phyloP scores from a whole-genome alignment of 768 basidiomycete species.

The Coprinopsis cinerea region DNA sequence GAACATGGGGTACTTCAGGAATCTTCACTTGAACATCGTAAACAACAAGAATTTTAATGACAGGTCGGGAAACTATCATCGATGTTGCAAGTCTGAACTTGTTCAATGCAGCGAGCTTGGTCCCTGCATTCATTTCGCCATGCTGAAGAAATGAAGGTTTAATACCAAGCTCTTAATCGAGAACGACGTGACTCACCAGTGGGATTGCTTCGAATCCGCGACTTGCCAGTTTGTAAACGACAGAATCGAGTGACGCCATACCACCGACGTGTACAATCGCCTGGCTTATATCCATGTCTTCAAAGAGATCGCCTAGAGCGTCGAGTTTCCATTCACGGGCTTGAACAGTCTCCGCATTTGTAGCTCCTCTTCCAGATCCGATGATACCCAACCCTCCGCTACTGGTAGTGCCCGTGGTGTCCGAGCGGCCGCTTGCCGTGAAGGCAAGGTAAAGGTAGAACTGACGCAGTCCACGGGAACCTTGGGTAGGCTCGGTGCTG shows the following conservation, averaged over 20 bases:
- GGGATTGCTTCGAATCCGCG: slow-evolving; percentile 85
- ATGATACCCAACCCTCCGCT: slow-evolving; percentile 80
- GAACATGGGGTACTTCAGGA: slow-evolving; percentile 84
- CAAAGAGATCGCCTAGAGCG: slow-evolving; percentile 83
- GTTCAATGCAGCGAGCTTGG: slow-evolving; percentile 76
- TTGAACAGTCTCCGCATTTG: slow-evolving; percentile 77
- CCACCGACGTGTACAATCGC: slow-evolving; percentile 88
- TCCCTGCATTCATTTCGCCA: slow-evolving; percentile 85
- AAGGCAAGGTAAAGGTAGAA: slow-evolving; percentile 96
- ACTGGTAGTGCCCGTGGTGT: slow-evolving; percentile 42
- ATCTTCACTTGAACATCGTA: slow-evolving; percentile 92
- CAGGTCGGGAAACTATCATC: slow-evolving; percentile 56
- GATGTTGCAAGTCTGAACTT: slow-evolving; percentile 67
- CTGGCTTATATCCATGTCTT: slow-evolving; percentile 76
- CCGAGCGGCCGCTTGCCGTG: slow-evolving; percentile 74
- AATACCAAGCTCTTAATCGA: slow-evolving; percentile 12
- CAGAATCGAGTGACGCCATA: slow-evolving; percentile 79
- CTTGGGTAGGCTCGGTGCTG: slow-evolving; percentile 56
- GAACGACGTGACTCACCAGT: slow-evolving; percentile 50
- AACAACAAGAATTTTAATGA: slow-evolving; percentile 78
- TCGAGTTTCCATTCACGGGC: slow-evolving; percentile 95
- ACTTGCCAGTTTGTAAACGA: slow-evolving; percentile 84
- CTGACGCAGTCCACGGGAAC: slow-evolving; percentile 83
- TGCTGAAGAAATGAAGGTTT: slow-evolving; percentile 44
- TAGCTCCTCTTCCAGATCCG: slow-evolving; percentile 81